phyloP scores from a whole-genome alignment of 495 filamentous ascomycete species.

The Pyrenula massariospora region DNA sequence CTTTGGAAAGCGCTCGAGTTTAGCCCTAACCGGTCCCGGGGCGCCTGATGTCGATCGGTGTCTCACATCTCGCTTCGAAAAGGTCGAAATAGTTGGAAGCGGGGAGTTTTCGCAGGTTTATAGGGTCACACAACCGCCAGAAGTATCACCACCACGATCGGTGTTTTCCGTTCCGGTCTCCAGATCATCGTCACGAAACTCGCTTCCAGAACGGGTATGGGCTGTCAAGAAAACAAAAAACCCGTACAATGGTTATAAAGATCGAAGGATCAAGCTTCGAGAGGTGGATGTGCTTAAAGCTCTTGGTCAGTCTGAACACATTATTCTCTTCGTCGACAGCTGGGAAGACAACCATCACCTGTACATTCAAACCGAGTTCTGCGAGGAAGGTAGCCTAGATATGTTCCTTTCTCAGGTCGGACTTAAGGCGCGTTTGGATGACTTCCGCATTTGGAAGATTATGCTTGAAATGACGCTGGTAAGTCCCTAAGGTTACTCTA shows the following conservation, averaged over 20 bases:
- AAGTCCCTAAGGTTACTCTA: constrained; percentile 18
- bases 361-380: constrained; percentile 96
- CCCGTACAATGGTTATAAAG: constrained; percentile 59
- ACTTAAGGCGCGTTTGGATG: constrained; percentile 74
- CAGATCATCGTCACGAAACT: constrained; percentile 26
- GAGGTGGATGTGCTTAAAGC: constrained; percentile 68
- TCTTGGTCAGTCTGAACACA: constrained; percentile 64
- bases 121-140: constrained; percentile 49
- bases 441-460: constrained; percentile 98
- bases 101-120: constrained; percentile 93
- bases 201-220: constrained; percentile 48
- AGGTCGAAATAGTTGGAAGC: constrained; percentile 63
- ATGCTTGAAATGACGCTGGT: constrained; percentile 71
- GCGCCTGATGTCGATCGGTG: constrained; percentile 58
- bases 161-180: constrained; percentile 29
- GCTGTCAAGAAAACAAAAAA: constrained; percentile 88
- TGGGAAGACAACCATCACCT: constrained; percentile 78
- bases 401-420: constrained; percentile 69
- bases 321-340: constrained; percentile 65
- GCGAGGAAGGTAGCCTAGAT: constrained; percentile 83
- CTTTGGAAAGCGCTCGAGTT: constrained; percentile 33
- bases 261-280: constrained; percentile 64
- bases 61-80: constrained; percentile 60
- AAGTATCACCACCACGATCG: constrained; percentile 25
- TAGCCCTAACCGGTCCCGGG: constrained; percentile 42